These are phyloP conservation scores for Candolleomyces eurysporus DNA, from an alignment of 768 basidiomycete genomes.

Conservation along the genomic window DNA sequence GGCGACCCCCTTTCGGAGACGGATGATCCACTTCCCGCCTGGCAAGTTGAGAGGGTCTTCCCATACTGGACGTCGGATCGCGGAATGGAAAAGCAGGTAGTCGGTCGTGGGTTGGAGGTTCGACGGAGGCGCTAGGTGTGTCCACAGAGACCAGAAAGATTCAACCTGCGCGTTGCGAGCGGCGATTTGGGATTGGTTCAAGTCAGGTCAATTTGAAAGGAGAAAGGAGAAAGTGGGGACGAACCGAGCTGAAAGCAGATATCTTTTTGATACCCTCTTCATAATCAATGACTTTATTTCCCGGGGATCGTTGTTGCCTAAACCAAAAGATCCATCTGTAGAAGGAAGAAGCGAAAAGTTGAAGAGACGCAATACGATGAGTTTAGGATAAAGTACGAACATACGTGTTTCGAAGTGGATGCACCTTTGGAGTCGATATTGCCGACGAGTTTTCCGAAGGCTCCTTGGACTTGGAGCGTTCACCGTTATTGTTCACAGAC, in stretches of 20 bases:
- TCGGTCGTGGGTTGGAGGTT: slow-evolving; percentile 87
- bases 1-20: slow-evolving; percentile 85
- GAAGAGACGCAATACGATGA: slow-evolving; percentile 12
- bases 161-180: slow-evolving; percentile 58
- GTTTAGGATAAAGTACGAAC: slow-evolving; percentile 52
- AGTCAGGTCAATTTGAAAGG: background rate
- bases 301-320: slow-evolving; percentile 85
- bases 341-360: slow-evolving; percentile 17
- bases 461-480: slow-evolving; percentile 45
- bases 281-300: slow-evolving; percentile 86
- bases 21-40: slow-evolving; percentile 95
- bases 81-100: slow-evolving; percentile 87
- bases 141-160: slow-evolving; percentile 94
- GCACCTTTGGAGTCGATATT: slow-evolving; percentile 41
- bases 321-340: slow-evolving; percentile 90
- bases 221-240: background rate
- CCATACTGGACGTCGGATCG: slow-evolving; percentile 89
- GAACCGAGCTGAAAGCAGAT: slow-evolving; percentile 82
- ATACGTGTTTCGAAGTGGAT: slow-evolving; percentile 87
- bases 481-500: slow-evolving; percentile 30
- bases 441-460: slow-evolving; percentile 31
- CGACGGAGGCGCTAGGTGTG: slow-evolving; percentile 86
- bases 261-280: slow-evolving; percentile 95
- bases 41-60: slow-evolving; percentile 86
- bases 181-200: background rate